Evolutionary conservation across 2,329 filamentous ascomycete genomes (phyloP).

Genomic region (Alternaria postmessia): DNA sequence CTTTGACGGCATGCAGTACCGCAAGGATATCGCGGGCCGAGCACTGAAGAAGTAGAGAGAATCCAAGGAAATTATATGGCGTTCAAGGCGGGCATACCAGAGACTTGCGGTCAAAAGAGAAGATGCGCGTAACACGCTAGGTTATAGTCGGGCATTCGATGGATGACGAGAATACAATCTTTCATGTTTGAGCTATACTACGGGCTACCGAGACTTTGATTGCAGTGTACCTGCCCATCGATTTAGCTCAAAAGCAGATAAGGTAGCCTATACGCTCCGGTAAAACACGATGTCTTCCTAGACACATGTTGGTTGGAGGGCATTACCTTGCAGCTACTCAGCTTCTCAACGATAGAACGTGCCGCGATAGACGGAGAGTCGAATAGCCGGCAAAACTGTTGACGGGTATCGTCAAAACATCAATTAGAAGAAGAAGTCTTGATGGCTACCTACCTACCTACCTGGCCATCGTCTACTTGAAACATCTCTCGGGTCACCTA

Average conservation of each 20-base stretch:
- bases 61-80: not conserved
- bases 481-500: too few relatives aligned
- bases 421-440: not conserved
- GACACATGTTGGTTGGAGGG: not conserved
- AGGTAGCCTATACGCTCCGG: not conserved
- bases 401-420: not conserved
- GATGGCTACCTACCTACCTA: constrained; percentile 17
- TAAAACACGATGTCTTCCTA: not conserved
- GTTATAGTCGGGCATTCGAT: not conserved
- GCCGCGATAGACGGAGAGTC: not conserved
- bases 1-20: constrained; percentile 89
- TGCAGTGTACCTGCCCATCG: too few relatives aligned
- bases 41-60: constrained; percentile 49
- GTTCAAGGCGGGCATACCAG: constrained; percentile 8
- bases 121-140: not conserved
- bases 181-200: too few relatives aligned
- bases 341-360: not conserved
- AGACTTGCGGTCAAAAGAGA: not conserved
- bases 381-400: not conserved
- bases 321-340: not conserved
- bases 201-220: too few relatives aligned
- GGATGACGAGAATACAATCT: not conserved
- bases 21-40: constrained; percentile 83
- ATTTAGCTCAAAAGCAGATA: too few relatives aligned
- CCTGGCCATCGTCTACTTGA: constrained; percentile 4